A percentile compares a stretch with the other conserved stretches of the same genome.
phyloP scores from a whole-genome alignment of 441 rosid genomes.

The Pelargonium myrrhifolium region DNA sequence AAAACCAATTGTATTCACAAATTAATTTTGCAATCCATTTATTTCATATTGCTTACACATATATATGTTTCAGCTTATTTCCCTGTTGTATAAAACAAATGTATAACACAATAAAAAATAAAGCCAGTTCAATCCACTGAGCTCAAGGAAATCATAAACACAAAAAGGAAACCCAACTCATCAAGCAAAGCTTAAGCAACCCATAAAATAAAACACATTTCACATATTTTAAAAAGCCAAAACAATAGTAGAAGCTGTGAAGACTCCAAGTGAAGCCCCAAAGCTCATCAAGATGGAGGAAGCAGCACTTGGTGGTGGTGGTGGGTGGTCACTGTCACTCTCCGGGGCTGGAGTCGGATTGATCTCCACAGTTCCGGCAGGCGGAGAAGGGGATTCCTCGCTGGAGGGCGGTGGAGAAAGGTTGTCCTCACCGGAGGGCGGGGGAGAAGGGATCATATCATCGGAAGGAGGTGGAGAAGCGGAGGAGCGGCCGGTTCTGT shows the following conservation, averaged over 20 bases:
- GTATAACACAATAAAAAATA: not conserved
- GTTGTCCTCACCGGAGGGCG: conserved; percentile 38
- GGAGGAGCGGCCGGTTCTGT: conserved; percentile 38
- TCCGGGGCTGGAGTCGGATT: conserved; percentile 50
- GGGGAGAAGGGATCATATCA: conserved; percentile 18
- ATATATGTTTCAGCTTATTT: conserved; percentile 24
- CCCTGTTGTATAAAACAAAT: conserved; percentile 21
- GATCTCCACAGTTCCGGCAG: conserved; percentile 27
- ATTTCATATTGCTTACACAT: not conserved
- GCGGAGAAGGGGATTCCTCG: conserved; percentile 44
- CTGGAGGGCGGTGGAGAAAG: conserved; percentile 34
- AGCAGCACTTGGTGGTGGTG: conserved; percentile 35
- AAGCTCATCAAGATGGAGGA: conserved; percentile 25
- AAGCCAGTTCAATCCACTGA: conserved; percentile 14
- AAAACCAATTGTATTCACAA: too few species aligned
- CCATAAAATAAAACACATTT: not conserved
- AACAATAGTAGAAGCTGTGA: conserved; percentile 42
- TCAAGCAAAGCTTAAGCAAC: not conserved
- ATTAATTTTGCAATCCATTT: too few species aligned
- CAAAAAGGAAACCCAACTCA: conserved; percentile 1
- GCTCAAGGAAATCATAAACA: conserved; percentile 25
- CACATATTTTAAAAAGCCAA: conserved; percentile 22
- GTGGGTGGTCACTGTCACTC: not conserved
- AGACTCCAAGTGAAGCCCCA: conserved; percentile 30
- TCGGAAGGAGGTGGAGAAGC: conserved; percentile 36